Evolutionary conservation across 495 filamentous ascomycete species (phyloP).

Genomic region (Xylaria sp.): DNA sequence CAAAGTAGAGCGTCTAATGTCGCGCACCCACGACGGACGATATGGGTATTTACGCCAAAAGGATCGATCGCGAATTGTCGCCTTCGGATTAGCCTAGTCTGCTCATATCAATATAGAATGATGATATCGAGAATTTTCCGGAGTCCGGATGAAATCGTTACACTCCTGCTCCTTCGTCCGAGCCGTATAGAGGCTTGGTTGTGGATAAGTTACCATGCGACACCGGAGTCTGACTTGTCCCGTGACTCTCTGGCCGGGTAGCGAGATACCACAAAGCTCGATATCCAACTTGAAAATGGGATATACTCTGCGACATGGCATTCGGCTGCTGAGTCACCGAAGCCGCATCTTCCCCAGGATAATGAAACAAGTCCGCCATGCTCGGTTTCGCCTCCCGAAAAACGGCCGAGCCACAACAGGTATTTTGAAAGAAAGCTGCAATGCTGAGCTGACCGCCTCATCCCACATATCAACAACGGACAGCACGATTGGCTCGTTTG

Average conservation of each 20-base stretch:
- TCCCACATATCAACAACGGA: neutral
- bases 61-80: constrained; percentile 23
- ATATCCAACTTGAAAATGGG: constrained; percentile 2
- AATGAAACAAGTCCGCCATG: neutral
- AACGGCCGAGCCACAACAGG: constrained; percentile 13
- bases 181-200: constrained; percentile 6
- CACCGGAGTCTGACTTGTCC: constrained; percentile 16
- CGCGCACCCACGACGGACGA: neutral
- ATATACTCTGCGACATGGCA: constrained; percentile 24
- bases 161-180: neutral
- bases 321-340: constrained; percentile 21
- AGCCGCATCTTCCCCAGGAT: neutral
- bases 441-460: constrained; percentile 19
- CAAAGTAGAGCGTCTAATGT: constrained; percentile 5
- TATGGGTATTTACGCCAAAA: neutral
- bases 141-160: constrained; percentile 10
- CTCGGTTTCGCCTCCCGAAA: constrained; percentile 21
- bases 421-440: neutral
- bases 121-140: constrained; percentile 16
- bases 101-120: constrained; percentile 12
- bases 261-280: neutral
- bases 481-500: neutral
- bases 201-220: constrained; percentile 10
- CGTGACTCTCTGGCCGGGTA: constrained; percentile 6
- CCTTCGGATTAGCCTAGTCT: neutral